Evolutionary conservation across 2,329 filamentous ascomycete genomes (phyloP).

Genomic region (Trichoderma lentiforme): DNA sequence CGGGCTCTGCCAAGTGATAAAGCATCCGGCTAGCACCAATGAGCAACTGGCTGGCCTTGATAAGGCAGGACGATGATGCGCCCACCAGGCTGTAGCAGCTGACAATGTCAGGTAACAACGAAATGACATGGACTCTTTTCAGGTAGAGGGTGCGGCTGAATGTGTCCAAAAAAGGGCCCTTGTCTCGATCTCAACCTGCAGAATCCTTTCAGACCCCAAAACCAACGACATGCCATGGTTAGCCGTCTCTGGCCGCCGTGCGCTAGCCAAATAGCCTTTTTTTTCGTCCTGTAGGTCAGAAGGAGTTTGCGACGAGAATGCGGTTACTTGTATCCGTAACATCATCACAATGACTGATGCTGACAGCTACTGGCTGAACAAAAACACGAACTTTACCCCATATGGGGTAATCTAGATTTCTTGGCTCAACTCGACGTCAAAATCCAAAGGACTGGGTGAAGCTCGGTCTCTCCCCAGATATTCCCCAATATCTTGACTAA

Average conservation of each 20-base stretch:
- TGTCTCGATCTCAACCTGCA: background rate
- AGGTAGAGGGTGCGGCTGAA: background rate
- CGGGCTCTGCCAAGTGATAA: background rate
- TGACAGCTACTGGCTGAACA: background rate
- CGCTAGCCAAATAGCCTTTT: background rate
- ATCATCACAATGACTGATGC: background rate
- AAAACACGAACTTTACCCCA: background rate
- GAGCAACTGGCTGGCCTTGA: background rate
- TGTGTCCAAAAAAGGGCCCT: background rate
- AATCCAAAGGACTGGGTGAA: background rate
- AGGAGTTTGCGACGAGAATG: background rate
- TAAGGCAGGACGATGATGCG: background rate
- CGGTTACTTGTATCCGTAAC: background rate
- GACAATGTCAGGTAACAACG: background rate
- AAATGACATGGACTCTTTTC: background rate
- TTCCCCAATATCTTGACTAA: slow-evolving; percentile 18
- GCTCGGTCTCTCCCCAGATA: slow-evolving; percentile 5
- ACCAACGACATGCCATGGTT: background rate
- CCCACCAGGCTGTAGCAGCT: background rate
- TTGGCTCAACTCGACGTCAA: background rate
- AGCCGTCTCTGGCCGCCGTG: background rate
- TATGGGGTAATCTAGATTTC: slow-evolving; percentile 8
- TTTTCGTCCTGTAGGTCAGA: background rate
- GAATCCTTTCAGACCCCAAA: background rate
- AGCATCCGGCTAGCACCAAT: background rate